Evolutionary conservation across 495 filamentous ascomycete genomes (phyloP), one percentile per base, ranked within the genome.

Genomic region (Hypoxylon rickii): DNA sequence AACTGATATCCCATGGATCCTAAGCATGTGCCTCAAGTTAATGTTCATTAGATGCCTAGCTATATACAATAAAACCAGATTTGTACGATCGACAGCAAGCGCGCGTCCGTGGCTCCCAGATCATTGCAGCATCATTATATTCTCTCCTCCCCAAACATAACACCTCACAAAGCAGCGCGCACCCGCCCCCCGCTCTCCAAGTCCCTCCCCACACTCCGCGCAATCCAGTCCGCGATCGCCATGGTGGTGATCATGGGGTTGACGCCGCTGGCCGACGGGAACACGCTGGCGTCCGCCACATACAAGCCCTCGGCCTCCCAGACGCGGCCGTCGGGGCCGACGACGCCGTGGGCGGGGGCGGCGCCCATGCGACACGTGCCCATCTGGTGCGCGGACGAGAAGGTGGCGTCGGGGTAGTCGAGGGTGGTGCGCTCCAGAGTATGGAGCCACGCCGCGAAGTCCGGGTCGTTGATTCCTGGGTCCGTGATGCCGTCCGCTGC

Each of bases 161-260:
- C 18, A 38, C 37, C 36, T 51, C 21, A 51, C 41, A 51, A 33
- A 10, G 46, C 34, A n/a, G 58, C 51, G 8, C 50, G 44, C 15
- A 46, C 8, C 11, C 18, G 20, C 12, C 17, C 34, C 12, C 26
- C 41, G 19, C 46, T 62, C 46, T 63, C 57, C 57, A 77, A 31
- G 32, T 79, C 80, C 50, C 58, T 70, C 2, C 70, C 72, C 1
- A 88, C 45, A 1, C 77, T 77, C 69, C 76, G 68, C 5, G 77
- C 79, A 20, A 88, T 80, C 75, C 78, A 81, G 51, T 87, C 81
- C 19, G 86, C 77, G 58, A 96, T 91, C 2, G 85, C 90, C 91
- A 96, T 94, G 49, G 80, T 87, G 37, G 91, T 96, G 26, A 96
- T 74, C 92, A 96, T 96, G 2, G 92, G 93, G 68, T 96, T 96